Conservation (phyloP, 306 rosid genomes). For the Citrullus amarus region DNA sequence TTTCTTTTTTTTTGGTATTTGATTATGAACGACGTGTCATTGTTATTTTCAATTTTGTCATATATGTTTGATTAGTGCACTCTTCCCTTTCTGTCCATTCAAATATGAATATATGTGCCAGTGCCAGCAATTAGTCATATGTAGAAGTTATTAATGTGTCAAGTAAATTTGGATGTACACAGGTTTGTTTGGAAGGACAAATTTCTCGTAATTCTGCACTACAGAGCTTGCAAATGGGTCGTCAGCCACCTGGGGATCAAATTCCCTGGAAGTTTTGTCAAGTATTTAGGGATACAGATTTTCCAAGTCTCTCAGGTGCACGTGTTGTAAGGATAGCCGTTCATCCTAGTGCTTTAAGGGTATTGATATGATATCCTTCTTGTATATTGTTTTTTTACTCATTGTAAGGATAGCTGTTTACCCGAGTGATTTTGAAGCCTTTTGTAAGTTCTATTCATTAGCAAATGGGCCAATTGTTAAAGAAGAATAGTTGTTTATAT, state of each 20-base stretch:
- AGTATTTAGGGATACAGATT: slow-evolving; percentile 68
- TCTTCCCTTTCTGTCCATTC: background rate
- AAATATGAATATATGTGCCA: background rate
- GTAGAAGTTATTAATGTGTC: background rate
- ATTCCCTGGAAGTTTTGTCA: slow-evolving; percentile 92
- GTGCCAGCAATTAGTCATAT: too few relatives aligned
- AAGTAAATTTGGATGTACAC: background rate
- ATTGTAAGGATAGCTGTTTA: background rate
- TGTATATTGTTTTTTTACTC: background rate
- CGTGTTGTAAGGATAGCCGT: slow-evolving; percentile 83
- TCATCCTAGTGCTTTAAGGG: background rate
- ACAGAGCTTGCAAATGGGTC: slow-evolving; percentile 59
- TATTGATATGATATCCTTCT: background rate
- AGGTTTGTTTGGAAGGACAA: slow-evolving; percentile 81
- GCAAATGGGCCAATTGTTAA: background rate
- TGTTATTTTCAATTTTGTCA: background rate
- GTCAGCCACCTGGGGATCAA: slow-evolving; percentile 83
- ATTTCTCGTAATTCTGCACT: slow-evolving; percentile 78
- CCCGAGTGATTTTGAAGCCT: background rate
- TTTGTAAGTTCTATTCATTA: background rate
- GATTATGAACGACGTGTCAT: background rate
- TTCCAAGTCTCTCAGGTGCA: slow-evolving; percentile 82
- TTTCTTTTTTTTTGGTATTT: background rate
- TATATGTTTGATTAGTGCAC: background rate
- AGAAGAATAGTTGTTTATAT: background rate